A percentile compares a stretch with the other conserved stretches of the same genome.
Evolutionary conservation across 495 filamentous ascomycete species (phyloP).

Genomic region (Neurospora sp.): DNA sequence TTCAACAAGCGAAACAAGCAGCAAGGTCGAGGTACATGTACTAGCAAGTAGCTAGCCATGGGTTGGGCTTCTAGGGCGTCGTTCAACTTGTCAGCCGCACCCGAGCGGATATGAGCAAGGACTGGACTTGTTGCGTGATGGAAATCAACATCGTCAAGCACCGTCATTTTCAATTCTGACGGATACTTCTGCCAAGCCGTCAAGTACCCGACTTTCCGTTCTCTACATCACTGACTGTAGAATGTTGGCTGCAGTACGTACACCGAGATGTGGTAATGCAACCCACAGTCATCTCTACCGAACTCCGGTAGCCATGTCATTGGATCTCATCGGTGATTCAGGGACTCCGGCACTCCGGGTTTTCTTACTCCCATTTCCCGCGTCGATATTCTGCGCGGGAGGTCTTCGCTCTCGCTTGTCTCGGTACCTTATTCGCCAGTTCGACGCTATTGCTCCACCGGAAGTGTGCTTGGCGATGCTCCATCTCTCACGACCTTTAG

Average conservation of each 20-base stretch:
- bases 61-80: background rate
- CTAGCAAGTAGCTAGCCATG: background rate
- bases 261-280: background rate
- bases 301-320: background rate
- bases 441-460: background rate
- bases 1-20: background rate
- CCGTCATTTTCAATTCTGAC: background rate
- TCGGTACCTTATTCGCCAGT: background rate
- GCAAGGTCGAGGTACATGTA: background rate
- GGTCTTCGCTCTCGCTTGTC: conserved; percentile 10
- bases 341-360: background rate
- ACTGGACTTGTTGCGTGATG: background rate
- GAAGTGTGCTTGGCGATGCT: background rate
- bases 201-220: background rate
- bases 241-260: background rate
- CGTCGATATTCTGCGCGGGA: background rate
- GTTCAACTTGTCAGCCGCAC: background rate
- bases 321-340: background rate
- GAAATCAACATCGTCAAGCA: background rate
- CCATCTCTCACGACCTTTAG: background rate
- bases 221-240: background rate
- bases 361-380: background rate
- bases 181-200: background rate
- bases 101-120: background rate
- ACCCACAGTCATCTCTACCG: background rate